phyloP scores from a whole-genome alignment of 495 filamentous ascomycete species.

The Zalerion maritima region DNA sequence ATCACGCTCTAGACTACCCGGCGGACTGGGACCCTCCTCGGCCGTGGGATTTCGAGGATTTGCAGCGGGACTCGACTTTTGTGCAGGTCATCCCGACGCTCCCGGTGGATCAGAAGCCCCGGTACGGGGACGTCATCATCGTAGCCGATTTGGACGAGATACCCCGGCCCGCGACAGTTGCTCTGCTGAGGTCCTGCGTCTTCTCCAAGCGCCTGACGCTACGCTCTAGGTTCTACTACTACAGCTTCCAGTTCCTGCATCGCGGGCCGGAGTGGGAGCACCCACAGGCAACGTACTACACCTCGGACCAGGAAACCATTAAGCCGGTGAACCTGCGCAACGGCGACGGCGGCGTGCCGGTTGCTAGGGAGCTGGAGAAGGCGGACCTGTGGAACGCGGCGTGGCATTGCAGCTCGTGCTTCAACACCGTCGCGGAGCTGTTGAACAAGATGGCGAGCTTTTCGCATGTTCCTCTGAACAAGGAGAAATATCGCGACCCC shows the following conservation, averaged over 20 bases:
- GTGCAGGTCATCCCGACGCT: constrained; percentile 32
- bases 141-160: constrained; percentile 40
- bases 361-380: constrained; percentile 19
- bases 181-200: constrained; percentile 28
- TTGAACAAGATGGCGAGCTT: constrained; percentile 37
- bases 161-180: constrained; percentile 29
- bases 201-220: constrained; percentile 39
- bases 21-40: constrained; percentile 16
- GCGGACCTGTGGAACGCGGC: constrained; percentile 29
- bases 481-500: constrained; percentile 22
- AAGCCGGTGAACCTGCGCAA: constrained; percentile 33
- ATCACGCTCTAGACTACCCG: constrained; percentile 34
- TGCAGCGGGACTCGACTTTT: constrained; percentile 37
- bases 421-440: constrained; percentile 33
- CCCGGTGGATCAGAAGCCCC: constrained; percentile 14
- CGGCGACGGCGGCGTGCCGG: constrained; percentile 21
- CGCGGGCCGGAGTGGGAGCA: constrained; percentile 36
- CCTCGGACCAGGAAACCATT: constrained; percentile 28
- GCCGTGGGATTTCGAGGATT: constrained; percentile 33
- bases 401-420: constrained; percentile 44
- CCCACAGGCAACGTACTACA: constrained; percentile 40
- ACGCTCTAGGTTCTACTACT: constrained; percentile 39
- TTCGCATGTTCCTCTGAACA: constrained; percentile 32
- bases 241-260: constrained; percentile 41
- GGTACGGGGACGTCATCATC: constrained; percentile 26